phyloP scores from a whole-genome alignment of 441 rosid species.

The Arabidopsis lyrata region DNA sequence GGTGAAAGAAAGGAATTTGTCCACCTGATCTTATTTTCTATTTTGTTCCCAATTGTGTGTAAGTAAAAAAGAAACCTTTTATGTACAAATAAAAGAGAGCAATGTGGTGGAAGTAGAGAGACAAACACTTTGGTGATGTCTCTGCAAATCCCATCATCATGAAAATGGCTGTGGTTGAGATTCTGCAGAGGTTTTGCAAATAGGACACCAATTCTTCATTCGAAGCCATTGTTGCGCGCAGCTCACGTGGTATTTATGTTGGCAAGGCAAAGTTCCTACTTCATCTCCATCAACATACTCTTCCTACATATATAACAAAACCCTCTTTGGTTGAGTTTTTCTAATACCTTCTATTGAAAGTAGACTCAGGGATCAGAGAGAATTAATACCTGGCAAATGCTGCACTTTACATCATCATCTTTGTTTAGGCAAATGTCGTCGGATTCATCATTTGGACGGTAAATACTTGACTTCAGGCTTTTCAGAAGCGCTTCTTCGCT shows the following conservation, averaged over 20 bases:
- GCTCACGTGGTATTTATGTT: constrained; percentile 69
- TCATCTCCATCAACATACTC: constrained; percentile 79
- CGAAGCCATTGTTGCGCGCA: constrained; percentile 88
- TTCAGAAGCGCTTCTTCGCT: constrained; percentile 80
- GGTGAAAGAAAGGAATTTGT: background rate
- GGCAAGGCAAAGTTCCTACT: constrained; percentile 77
- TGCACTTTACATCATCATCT: constrained; percentile 72
- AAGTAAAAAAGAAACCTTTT: constrained; percentile 10
- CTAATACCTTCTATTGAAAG: background rate
- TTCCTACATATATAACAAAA: constrained; percentile 60
- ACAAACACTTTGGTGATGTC: background rate
- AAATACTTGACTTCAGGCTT: constrained; percentile 64
- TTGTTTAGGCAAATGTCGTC: constrained; percentile 54
- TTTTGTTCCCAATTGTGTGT: constrained; percentile 38
- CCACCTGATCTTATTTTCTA: constrained; percentile 45
- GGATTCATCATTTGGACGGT: constrained; percentile 40
- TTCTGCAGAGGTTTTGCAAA: constrained; percentile 81
- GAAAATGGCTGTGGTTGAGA: constrained; percentile 44
- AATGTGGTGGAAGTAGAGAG: constrained; percentile 19
- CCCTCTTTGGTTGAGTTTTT: background rate
- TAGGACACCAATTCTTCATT: constrained; percentile 96
- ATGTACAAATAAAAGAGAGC: constrained; percentile 39
- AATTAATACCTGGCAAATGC: constrained; percentile 79
- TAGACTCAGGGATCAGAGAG: background rate
- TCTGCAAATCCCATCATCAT: constrained; percentile 19